Evolutionary conservation across 176 grass and related monocot species (phyloP), one percentile per base, ranked within the genome.

Genomic region (Bromus sterilis): DNA sequence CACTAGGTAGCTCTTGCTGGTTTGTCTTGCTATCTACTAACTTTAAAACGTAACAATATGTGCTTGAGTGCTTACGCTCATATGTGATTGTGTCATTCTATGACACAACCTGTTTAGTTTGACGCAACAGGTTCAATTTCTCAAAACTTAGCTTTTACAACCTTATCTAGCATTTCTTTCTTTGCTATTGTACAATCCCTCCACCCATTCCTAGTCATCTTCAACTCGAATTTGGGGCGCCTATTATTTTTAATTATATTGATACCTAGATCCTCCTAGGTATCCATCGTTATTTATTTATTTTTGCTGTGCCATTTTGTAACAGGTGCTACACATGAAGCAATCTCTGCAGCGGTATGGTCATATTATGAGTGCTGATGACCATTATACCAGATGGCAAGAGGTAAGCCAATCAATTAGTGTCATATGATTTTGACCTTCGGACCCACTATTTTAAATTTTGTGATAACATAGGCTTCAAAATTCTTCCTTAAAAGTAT

Each of bases 301-400:
- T 9, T 28, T 20, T 31, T 44, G n/a, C 37, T 44, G 48, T 39
- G 46, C 73, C 62, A 80, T 74, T 80, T 30, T 53, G 70, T 83
- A 68, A 76, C 40, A 97, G 95, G 83, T 94, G 66, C 61, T 94
- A 71, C 81, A 86, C 61, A 91, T 84, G 90, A 94, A 91, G 49
- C 90, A 93, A 84, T 91, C 90, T 74, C 87, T 98, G 70, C 86
- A 93, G 25, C 82, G 90, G 57, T 98, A 94, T 76, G 80, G 78
- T 39, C 80, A 94, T 82, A 98, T 98, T 84, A 89, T 95, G 83
- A 89, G 55, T 78, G 88, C 92, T 51, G 88, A 95, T 91, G 92
- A 95, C 3, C 70, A 67, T 85, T 94, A 95, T 79, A 86, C 76
- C 60, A 95, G 85, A 89, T 98, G 95, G 95, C 95, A 98, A 87